Percentiles rank a stretch among this genome's conserved stretches.
Evolutionary conservation across 176 grass and related monocot species (phyloP).

Genomic region (Eleusine indica): DNA sequence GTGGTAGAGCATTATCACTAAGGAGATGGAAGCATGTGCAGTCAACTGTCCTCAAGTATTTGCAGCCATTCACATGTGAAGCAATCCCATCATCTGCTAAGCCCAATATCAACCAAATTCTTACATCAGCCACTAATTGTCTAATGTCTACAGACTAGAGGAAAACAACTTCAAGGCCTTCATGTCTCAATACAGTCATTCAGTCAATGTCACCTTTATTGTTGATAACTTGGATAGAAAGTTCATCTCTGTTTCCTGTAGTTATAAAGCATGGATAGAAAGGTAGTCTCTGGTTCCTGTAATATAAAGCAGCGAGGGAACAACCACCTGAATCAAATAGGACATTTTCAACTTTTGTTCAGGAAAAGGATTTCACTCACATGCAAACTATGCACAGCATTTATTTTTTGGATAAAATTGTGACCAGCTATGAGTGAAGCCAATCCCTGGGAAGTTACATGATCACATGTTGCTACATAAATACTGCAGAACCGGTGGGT

Average conservation of each 20-base stretch:
- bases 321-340: not conserved
- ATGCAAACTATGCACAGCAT: constrained; percentile 57
- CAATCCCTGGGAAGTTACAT: constrained; percentile 65
- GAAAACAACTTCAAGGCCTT: constrained; percentile 52
- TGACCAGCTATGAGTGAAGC: constrained; percentile 57
- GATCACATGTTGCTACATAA: constrained; percentile 49
- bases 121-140: constrained; percentile 56
- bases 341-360: not conserved
- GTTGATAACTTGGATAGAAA: constrained; percentile 44
- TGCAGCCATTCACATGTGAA: constrained; percentile 45
- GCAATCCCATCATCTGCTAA: constrained; percentile 68
- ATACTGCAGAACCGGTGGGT: constrained; percentile 47
- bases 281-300: constrained; percentile 54
- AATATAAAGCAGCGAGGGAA: constrained; percentile 22
- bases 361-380: constrained; percentile 8
- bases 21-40: constrained; percentile 57
- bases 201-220: constrained; percentile 50
- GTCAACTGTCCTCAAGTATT: constrained; percentile 54
- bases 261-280: not conserved
- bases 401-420: constrained; percentile 47
- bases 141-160: constrained; percentile 42
- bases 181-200: constrained; percentile 68
- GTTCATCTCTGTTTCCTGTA: constrained; percentile 28
- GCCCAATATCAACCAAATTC: constrained; percentile 66
- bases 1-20: constrained; percentile 56